A percentile compares a stretch with the other conserved stretches of the same genome.
Conservation (phyloP, 2,329 filamentous ascomycete genomes). For the Cadophora malorum region DNA sequence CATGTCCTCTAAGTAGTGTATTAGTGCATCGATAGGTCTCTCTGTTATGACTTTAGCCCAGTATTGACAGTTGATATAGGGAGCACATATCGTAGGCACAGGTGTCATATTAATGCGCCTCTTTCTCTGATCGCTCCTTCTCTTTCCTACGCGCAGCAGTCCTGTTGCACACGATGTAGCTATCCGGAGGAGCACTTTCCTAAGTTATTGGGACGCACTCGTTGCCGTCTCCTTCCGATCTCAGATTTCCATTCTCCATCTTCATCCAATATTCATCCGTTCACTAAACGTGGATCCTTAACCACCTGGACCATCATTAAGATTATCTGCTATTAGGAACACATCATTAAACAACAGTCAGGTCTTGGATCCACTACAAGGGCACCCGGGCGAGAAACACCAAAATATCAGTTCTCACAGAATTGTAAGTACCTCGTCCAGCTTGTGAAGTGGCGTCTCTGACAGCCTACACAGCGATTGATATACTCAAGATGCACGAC, state of each 20-base stretch:
- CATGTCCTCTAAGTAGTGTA: constrained; percentile 25
- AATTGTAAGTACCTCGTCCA: background rate
- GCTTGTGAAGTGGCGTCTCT: background rate
- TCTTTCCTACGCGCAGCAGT: background rate
- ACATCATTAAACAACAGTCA: constrained; percentile 18
- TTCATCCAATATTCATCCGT: constrained; percentile 5
- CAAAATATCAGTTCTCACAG: background rate
- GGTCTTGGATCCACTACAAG: background rate
- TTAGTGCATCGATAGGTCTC: background rate
- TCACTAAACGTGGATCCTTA: constrained; percentile 17
- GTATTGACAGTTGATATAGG: background rate
- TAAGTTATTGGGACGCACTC: background rate
- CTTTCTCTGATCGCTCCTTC: background rate
- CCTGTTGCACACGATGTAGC: background rate
- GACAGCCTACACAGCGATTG: background rate
- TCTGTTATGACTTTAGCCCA: background rate
- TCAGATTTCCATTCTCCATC: constrained; percentile 6
- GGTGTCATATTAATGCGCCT: background rate
- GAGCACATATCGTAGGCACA: background rate
- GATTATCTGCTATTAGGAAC: constrained; percentile 21
- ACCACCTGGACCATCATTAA: constrained; percentile 26
- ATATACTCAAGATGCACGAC: constrained; percentile 1
- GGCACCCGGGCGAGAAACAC: no score
- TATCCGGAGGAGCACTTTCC: constrained; percentile 4
- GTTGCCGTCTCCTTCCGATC: background rate